Base-by-base conservation (phyloP, 2,329 filamentous ascomycete species). In the Aspergillus ochraceus region DNA sequence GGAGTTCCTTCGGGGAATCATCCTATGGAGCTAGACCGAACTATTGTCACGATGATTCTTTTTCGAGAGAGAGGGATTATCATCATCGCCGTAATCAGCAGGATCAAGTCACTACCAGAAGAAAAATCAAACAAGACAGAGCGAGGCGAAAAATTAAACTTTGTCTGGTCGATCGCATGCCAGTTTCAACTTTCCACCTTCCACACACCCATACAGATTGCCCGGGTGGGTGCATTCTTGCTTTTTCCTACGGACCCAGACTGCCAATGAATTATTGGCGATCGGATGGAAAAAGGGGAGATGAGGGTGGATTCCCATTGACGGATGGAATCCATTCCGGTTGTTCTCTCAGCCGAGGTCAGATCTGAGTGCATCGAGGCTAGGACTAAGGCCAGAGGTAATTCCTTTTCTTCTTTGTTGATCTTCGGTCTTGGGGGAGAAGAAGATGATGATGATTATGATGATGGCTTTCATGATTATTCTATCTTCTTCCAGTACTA, bases 221-320 rank as follows among this genome's bases (percentile, higher is more conserved):
- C 47, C 39, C 45, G 32, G 53, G 52, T 49, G 57, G 55, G 49
- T 59, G 54, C 58, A 57, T 63, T 57, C 46, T 63, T 55, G 46
- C 52, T 59, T 61, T 64, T 58, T 55, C 47, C 30, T 58, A 24
- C 3, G 47, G 19, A 24, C 30, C 46, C 26, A 53, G 42, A 29
- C 50, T 22, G 26, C 49, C 52, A 59, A 46, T 55, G 46, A 51
- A 59, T 46, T n/a, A 24, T 26, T 20, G 49, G 20, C 45, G 54
- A 32, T 36, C 45, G 30, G 5, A 54, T 45, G 36, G 17, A n/a
- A 42, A 42, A 42, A 42, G 36, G 14, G 36, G 36, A 54, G 30
- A 42, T 54, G 45, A 29, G 56, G 42, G 26, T 55, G 26, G 22
- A 54, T 46, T 46, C 29, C 11, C 29, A 36, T 39, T 20, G 24